Conservation (phyloP, 2,329 filamentous ascomycete species). For the Arthrobotrys iridis region DNA sequence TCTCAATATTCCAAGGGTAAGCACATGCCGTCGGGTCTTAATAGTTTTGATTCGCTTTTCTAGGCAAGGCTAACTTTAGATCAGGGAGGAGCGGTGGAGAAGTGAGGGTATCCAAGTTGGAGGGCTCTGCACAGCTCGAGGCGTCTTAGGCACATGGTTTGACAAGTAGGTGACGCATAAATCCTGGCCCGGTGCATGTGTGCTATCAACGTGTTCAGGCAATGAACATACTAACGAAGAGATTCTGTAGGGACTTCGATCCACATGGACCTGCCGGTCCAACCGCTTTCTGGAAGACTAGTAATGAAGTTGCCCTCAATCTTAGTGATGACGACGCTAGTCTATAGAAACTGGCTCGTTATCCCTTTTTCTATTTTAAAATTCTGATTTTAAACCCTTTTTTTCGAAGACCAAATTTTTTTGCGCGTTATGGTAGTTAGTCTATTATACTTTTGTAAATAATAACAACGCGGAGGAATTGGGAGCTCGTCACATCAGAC, state of each 20-base stretch:
- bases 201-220: not conserved
- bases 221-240: not conserved
- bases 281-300: conserved; percentile 80
- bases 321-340: not conserved
- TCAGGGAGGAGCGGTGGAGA: conserved; percentile 76
- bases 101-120: conserved; percentile 80
- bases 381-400: too few species aligned
- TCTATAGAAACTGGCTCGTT: conserved; percentile 16
- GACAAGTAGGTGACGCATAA: conserved; percentile 68
- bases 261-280: conserved; percentile 76
- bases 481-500: too few species aligned
- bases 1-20: conserved; percentile 70
- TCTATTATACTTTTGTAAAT: too few species aligned
- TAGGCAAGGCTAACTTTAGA: conserved; percentile 58
- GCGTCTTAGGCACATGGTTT: conserved; percentile 80
- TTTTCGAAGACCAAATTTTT: too few species aligned
- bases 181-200: too few species aligned
- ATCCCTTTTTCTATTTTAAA: too few species aligned
- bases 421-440: too few species aligned
- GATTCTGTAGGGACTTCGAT: conserved; percentile 69
- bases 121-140: conserved; percentile 71
- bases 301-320: conserved; percentile 62
- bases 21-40: conserved; percentile 51
- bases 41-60: not conserved
- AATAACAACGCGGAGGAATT: too few species aligned